phyloP scores from a whole-genome alignment of 768 basidiomycete species.

The Leccinum subgranulosum region DNA sequence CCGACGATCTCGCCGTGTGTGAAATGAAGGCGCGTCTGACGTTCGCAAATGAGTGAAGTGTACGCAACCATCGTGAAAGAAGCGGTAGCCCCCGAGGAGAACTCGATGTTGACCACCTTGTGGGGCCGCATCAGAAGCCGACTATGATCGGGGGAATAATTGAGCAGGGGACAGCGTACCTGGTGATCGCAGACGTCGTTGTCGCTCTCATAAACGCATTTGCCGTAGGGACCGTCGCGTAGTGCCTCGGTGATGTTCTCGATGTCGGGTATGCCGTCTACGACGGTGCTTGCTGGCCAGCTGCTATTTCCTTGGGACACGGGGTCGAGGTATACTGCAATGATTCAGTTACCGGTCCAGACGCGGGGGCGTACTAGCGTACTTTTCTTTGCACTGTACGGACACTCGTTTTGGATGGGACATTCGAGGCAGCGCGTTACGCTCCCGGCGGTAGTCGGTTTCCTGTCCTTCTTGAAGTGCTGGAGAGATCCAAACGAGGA shows the following conservation, averaged over 20 bases:
- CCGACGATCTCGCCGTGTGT: slow-evolving; percentile 88
- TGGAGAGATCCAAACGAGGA: slow-evolving; percentile 86
- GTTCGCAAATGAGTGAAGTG: slow-evolving; percentile 73
- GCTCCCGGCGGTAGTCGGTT: slow-evolving; percentile 65
- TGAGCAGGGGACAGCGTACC: slow-evolving; percentile 25
- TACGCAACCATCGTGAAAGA: slow-evolving; percentile 91
- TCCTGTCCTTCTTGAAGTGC: slow-evolving; percentile 73
- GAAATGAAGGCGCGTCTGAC: slow-evolving; percentile 84
- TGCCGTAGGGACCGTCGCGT: slow-evolving; percentile 68
- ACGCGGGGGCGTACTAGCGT: slow-evolving; percentile 14
- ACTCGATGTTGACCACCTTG: slow-evolving; percentile 84
- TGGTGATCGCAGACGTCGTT: slow-evolving; percentile 93
- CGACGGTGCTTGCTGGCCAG: slow-evolving; percentile 69
- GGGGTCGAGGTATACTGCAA: slow-evolving; percentile 77
- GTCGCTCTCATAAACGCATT: slow-evolving; percentile 78
- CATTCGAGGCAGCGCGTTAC: slow-evolving; percentile 79
- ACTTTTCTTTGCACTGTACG: slow-evolving; percentile 89
- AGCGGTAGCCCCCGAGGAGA: slow-evolving; percentile 74
- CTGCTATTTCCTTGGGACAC: slow-evolving; percentile 42
- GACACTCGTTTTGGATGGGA: slow-evolving; percentile 64
- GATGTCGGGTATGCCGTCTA: slow-evolving; percentile 83
- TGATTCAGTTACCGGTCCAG: background rate
- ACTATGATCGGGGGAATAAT: too few relatives aligned
- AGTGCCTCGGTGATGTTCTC: slow-evolving; percentile 79
- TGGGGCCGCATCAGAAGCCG: background rate